These are phyloP conservation scores for Rhizopus sp. DNA, from an alignment of 371 early-diverging fungal genomes.

Conservation along the genomic window DNA sequence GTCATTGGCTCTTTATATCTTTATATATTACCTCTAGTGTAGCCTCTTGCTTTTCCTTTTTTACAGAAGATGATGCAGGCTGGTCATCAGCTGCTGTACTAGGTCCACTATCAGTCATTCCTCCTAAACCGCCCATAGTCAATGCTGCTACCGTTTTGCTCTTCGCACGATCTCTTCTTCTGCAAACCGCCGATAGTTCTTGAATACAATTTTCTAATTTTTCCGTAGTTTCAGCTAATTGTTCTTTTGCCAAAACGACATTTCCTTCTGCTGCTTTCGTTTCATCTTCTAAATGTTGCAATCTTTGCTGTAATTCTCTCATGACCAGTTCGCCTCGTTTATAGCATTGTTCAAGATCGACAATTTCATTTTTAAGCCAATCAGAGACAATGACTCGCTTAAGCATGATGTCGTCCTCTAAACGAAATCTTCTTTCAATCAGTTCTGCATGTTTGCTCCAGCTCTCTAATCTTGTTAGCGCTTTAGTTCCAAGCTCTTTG, in stretches of 20 bases:
- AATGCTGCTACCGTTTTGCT: slow-evolving; percentile 37
- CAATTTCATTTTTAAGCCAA: slow-evolving; percentile 35
- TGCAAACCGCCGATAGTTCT: slow-evolving; percentile 26
- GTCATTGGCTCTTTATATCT: not conserved
- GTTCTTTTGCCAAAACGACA: slow-evolving; percentile 10
- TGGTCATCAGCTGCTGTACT: slow-evolving; percentile 1
- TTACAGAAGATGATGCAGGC: slow-evolving; percentile 3
- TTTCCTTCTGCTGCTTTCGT: slow-evolving; percentile 14
- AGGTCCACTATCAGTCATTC: slow-evolving; percentile 6
- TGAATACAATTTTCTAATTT: slow-evolving; percentile 26
- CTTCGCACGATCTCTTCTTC: slow-evolving; percentile 37
- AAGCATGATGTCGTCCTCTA: slow-evolving; percentile 15
- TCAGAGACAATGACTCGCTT: slow-evolving; percentile 19
- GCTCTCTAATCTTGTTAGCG: slow-evolving; percentile 14
- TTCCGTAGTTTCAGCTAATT: slow-evolving; percentile 25
- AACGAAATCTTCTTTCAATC: slow-evolving; percentile 18
- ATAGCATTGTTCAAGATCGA: slow-evolving; percentile 24
- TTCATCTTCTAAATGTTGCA: slow-evolving; percentile 18
- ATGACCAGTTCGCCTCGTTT: slow-evolving; percentile 24
- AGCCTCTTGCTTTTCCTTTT: slow-evolving; percentile 8
- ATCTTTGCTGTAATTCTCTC: slow-evolving; percentile 21
- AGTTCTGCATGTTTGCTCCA: slow-evolving; percentile 21
- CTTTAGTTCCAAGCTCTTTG: slow-evolving; percentile 21
- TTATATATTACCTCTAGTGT: not conserved
- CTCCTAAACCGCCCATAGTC: slow-evolving; percentile 26